A percentile compares a stretch with the other conserved stretches of the same genome.
These are phyloP conservation scores for Aspergillus sp. DNA, from an alignment of 2,329 filamentous ascomycete species.

Conservation along the genomic window DNA sequence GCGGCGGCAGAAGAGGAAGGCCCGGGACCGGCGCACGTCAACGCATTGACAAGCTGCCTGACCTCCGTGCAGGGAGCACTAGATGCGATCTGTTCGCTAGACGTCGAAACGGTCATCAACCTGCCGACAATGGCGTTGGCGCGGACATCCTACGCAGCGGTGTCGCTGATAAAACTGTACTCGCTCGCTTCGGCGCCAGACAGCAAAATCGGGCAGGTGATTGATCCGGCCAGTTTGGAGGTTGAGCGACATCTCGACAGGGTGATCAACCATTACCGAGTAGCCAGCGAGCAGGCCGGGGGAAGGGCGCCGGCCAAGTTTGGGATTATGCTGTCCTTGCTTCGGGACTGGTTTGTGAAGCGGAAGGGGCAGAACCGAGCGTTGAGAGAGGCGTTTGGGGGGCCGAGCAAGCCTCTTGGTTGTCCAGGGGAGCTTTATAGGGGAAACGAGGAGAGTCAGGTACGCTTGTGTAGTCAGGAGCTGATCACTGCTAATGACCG, in stretches of 20 bases:
- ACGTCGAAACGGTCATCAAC: slow-evolving; percentile 49
- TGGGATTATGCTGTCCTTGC: slow-evolving; percentile 58
- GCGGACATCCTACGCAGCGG: slow-evolving; percentile 60
- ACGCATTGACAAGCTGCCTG: slow-evolving; percentile 58
- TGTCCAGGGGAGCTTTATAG: no score
- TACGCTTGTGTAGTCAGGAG: no score
- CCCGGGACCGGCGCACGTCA: slow-evolving; percentile 48
- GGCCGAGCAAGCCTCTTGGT: slow-evolving; percentile 1
- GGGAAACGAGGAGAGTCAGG: no score
- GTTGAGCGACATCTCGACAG: slow-evolving; percentile 57
- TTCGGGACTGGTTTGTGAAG: slow-evolving; percentile 57
- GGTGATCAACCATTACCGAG: slow-evolving; percentile 59
- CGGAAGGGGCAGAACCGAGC: slow-evolving; percentile 33
- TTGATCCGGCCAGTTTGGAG: slow-evolving; percentile 59
- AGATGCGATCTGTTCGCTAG: slow-evolving; percentile 54
- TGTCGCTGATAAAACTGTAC: slow-evolving; percentile 66
- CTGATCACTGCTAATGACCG: slow-evolving; percentile 3
- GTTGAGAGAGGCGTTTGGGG: slow-evolving; percentile 16
- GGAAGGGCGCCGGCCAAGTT: slow-evolving; percentile 62
- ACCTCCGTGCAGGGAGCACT: slow-evolving; percentile 58
- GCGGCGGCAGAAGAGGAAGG: slow-evolving; percentile 19
- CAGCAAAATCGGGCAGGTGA: slow-evolving; percentile 59
- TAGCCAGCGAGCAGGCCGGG: slow-evolving; percentile 53
- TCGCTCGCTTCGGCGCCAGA: slow-evolving; percentile 55
- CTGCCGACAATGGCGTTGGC: slow-evolving; percentile 64